Evolutionary conservation across 352 stramenopile genomes (phyloP).

Genomic region (Globisporangium perplexum): DNA sequence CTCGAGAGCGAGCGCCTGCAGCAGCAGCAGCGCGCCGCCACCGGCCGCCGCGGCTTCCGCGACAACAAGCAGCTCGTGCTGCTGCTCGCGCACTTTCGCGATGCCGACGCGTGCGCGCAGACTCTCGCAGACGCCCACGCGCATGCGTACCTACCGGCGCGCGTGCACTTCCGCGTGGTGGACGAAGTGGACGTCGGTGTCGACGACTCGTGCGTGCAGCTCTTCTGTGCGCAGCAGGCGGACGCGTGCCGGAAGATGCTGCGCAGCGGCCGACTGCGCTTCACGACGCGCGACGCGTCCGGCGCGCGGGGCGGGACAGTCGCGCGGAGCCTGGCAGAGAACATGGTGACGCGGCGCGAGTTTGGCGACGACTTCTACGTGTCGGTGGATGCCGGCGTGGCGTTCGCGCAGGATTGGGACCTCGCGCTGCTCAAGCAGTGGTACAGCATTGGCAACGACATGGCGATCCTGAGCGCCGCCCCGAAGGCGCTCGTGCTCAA

Average conservation of each 20-base stretch:
- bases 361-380: conserved; percentile 61
- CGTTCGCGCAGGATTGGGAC: conserved; percentile 76
- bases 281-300: conserved; percentile 50
- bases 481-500: conserved; percentile 54
- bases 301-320: conserved; percentile 48
- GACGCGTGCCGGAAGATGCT: conserved; percentile 40
- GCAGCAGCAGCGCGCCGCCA: conserved; percentile 4
- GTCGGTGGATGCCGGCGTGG: conserved; percentile 55
- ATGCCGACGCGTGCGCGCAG: conserved; percentile 50
- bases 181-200: conserved; percentile 62
- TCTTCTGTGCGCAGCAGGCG: conserved; percentile 47
- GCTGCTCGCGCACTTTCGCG: conserved; percentile 61
- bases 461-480: conserved; percentile 70
- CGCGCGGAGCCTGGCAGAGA: conserved; percentile 51
- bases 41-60: conserved; percentile 31
- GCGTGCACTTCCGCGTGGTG: conserved; percentile 65
- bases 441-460: conserved; percentile 73
- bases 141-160: conserved; percentile 27
- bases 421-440: conserved; percentile 70
- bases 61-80: conserved; percentile 72
- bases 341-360: conserved; percentile 38
- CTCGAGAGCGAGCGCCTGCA: conserved; percentile 15
- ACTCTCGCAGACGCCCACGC: conserved; percentile 37
- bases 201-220: conserved; percentile 55
- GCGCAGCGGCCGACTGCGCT: conserved; percentile 42